A percentile compares a stretch with the other conserved stretches of the same genome.
Evolutionary conservation across 768 basidiomycete species (phyloP).

Genomic region (Mrakia hoshinonis): DNA sequence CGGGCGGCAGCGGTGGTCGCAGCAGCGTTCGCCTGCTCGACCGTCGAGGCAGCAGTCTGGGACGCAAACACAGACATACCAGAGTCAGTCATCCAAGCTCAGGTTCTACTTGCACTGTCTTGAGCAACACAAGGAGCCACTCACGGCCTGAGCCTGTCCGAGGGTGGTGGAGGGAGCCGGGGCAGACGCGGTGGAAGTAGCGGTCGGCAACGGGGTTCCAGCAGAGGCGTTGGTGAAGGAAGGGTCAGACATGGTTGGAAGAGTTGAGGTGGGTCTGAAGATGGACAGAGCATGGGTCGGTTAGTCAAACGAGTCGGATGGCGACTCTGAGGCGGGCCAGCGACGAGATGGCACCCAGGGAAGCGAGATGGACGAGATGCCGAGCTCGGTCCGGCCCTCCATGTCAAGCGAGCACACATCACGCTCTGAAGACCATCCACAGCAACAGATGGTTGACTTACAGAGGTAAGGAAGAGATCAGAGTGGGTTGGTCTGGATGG

Average conservation of each 20-base stretch:
- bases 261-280: neutral
- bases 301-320: neutral
- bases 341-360: neutral
- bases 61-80: neutral
- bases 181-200: neutral
- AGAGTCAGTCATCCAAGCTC: neutral
- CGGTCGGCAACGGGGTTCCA: neutral
- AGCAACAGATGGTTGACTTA: neutral
- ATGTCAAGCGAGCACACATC: too few relatives aligned
- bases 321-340: neutral
- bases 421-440: too few relatives aligned
- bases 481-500: neutral
- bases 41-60: neutral
- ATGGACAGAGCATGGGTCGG: neutral
- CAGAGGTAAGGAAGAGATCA: neutral
- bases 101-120: too few relatives aligned
- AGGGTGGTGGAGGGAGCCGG: neutral
- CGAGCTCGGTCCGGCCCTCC: neutral
- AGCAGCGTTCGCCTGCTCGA: neutral
- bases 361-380: neutral
- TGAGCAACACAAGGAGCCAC: neutral
- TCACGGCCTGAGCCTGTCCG: neutral
- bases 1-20: neutral
- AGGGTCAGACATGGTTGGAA: slow-evolving; percentile 1
- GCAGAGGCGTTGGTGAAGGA: neutral